These are phyloP conservation scores for Keqinozyma sinolaborantium DNA, from an alignment of 1,139 yeast genomes.

Conservation along the genomic window DNA sequence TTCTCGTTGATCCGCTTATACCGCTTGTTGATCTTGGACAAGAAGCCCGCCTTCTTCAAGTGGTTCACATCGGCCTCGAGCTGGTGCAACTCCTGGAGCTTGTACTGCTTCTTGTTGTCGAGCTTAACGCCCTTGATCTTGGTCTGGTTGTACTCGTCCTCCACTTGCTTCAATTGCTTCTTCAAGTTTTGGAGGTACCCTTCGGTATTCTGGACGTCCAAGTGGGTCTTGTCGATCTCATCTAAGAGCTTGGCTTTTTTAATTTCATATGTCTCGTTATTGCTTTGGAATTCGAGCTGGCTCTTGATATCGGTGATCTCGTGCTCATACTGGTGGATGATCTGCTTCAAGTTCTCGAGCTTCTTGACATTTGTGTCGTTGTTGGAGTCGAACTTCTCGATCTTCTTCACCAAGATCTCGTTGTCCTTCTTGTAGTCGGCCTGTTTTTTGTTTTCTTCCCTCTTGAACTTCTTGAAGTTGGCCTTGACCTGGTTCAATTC, in stretches of 20 bases:
- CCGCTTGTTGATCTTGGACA: conserved; percentile 24
- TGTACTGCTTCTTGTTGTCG: conserved; percentile 18
- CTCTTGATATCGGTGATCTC: conserved; percentile 28
- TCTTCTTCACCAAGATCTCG: conserved; percentile 49
- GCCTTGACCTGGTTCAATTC: conserved; percentile 48
- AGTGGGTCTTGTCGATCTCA: conserved; percentile 22
- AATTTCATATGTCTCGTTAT: conserved; percentile 12
- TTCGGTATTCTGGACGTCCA: conserved; percentile 23
- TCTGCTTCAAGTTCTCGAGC: conserved; percentile 39
- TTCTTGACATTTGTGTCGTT: conserved; percentile 29
- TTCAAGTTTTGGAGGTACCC: conserved; percentile 19
- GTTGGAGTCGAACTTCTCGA: conserved; percentile 29
- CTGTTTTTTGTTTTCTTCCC: conserved; percentile 57
- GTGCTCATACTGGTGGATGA: conserved; percentile 37
- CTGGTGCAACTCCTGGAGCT: conserved; percentile 22
- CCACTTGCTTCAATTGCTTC: conserved; percentile 18
- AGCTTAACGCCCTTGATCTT: conserved; percentile 25
- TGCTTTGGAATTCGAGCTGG: conserved; percentile 16
- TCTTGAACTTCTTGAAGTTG: conserved; percentile 56
- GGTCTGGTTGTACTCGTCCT: conserved; percentile 18
- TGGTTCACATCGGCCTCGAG: conserved; percentile 25
- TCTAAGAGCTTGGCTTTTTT: conserved; percentile 18
- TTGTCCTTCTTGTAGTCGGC: conserved; percentile 54
- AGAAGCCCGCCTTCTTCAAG: conserved; percentile 21
- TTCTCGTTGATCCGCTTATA: conserved; percentile 32